These are phyloP conservation scores for Centella asiatica DNA, from an alignment of 129 eudicot species.

Conservation along the genomic window DNA sequence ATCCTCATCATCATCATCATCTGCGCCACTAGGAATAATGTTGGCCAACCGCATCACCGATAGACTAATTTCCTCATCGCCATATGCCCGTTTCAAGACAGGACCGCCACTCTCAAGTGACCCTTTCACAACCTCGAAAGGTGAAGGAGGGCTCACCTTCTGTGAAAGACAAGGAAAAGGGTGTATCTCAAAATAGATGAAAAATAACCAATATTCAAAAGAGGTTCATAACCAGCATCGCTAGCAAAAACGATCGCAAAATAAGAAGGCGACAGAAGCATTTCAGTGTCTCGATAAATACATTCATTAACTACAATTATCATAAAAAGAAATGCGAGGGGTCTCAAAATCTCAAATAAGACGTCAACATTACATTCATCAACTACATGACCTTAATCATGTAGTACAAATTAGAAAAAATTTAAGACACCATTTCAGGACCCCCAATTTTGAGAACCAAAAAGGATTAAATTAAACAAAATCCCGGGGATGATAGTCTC, in stretches of 20 bases:
- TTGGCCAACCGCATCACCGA: slow-evolving; percentile 74
- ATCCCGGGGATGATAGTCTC: no score
- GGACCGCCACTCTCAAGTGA: slow-evolving; percentile 69
- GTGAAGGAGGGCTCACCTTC: slow-evolving; percentile 78
- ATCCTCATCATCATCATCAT: slow-evolving; percentile 42
- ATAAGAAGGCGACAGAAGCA: neutral
- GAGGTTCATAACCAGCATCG: neutral
- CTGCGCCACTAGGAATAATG: slow-evolving; percentile 35
- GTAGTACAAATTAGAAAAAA: no score
- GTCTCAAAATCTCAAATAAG: no score
- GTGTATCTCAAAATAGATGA: neutral
- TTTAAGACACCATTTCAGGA: no score
- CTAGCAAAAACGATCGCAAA: neutral
- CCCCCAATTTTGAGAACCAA: no score
- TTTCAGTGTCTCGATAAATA: neutral
- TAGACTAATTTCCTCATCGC: slow-evolving; percentile 75
- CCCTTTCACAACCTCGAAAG: slow-evolving; percentile 70
- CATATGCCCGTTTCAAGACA: slow-evolving; percentile 45
- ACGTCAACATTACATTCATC: no score
- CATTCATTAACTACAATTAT: no score
- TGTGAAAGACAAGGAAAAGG: slow-evolving; percentile 15
- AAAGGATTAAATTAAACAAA: no score
- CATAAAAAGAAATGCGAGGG: no score
- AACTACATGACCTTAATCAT: no score
- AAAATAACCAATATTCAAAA: neutral